Conservation (phyloP, 2,329 filamentous ascomycete species). For the Epichloe uncinata region DNA sequence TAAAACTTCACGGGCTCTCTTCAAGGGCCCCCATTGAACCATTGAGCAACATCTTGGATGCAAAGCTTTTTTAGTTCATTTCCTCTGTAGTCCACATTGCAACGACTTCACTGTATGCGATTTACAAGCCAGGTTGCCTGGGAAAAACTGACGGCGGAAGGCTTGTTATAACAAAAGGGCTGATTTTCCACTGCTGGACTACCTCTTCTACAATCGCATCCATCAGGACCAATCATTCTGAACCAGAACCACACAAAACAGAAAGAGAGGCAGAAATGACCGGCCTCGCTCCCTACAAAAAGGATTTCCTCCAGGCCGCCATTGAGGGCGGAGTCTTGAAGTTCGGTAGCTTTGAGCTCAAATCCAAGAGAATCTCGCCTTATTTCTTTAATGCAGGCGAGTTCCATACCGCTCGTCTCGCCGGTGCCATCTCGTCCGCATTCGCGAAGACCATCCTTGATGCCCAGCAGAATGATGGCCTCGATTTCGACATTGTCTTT, state of each 20-base stretch:
- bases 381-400: slow-evolving; percentile 98
- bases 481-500: slow-evolving; percentile 75
- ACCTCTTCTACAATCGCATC: neutral
- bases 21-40: neutral
- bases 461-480: slow-evolving; percentile 26
- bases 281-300: slow-evolving; percentile 54
- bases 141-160: neutral
- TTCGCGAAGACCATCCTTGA: slow-evolving; percentile 58
- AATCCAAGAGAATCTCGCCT: slow-evolving; percentile 80
- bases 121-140: neutral
- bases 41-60: neutral
- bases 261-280: slow-evolving; percentile 4
- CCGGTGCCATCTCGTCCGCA: slow-evolving; percentile 64
- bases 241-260: neutral
- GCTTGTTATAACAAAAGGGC: neutral
- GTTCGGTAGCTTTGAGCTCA: slow-evolving; percentile 78
- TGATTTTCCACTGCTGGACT: neutral
- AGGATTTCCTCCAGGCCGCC: slow-evolving; percentile 56
- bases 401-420: slow-evolving; percentile 70
- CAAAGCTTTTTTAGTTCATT: neutral
- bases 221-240: neutral
- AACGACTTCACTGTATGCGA: too few species aligned
- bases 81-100: too few species aligned
- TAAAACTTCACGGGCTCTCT: neutral
- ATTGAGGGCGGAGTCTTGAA: slow-evolving; percentile 58